These are phyloP conservation scores for Endothia cerciana DNA, from an alignment of 2,329 filamentous ascomycete genomes.

Conservation along the genomic window DNA sequence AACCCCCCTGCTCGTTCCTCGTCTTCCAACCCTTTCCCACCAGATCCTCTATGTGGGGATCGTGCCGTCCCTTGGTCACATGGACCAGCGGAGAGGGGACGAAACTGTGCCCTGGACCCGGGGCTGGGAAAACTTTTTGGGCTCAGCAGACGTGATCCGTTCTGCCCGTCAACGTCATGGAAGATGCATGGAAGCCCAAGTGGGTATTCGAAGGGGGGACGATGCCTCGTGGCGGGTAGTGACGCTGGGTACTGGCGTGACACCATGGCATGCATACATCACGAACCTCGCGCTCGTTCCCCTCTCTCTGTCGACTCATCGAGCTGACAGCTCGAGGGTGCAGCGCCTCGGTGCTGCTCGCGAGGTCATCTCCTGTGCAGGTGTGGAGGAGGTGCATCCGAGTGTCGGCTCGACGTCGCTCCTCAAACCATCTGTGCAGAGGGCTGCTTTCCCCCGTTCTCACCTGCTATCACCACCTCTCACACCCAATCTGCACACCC, in stretches of 20 bases:
- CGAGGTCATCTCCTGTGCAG: neutral
- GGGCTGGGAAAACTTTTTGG: conserved; percentile 10
- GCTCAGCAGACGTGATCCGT: neutral
- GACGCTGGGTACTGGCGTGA: neutral
- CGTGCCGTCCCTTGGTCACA: conserved; percentile 16
- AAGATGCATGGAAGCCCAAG: conserved; percentile 21
- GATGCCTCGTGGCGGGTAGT: conserved; percentile 14
- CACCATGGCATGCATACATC: conserved; percentile 13
- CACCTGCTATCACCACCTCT: neutral
- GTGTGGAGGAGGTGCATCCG: neutral
- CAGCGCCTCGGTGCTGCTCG: conserved; percentile 8
- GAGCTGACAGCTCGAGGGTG: conserved; percentile 3
- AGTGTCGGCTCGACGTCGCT: neutral
- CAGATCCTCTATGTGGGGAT: conserved; percentile 13
- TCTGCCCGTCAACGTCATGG: conserved; percentile 14
- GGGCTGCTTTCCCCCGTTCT: neutral
- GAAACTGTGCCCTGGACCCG: neutral
- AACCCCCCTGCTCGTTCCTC: conserved; percentile 5
- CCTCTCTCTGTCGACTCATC: neutral
- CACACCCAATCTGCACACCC: neutral
- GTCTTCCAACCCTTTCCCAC: conserved; percentile 21
- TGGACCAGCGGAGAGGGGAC: neutral
- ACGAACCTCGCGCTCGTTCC: neutral
- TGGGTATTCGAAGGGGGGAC: conserved; percentile 3
- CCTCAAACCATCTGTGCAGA: neutral